These are phyloP conservation scores for Cyberlindnera mrakii DNA, from an alignment of 805 yeast genomes.

Conservation along the genomic window DNA sequence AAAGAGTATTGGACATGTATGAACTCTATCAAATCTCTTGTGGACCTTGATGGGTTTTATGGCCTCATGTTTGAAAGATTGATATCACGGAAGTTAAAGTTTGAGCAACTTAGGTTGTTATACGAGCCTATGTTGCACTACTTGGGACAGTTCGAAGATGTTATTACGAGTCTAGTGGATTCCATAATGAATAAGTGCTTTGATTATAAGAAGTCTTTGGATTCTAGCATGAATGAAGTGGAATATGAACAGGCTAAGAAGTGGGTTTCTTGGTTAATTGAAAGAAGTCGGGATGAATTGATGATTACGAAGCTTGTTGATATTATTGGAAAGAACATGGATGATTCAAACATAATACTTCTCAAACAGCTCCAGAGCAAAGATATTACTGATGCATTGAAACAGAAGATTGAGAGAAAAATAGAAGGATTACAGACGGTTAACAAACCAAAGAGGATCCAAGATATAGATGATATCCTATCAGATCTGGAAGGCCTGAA, in stretches of 20 bases:
- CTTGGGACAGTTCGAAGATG: slow-evolving; percentile 7
- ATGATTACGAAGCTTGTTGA: slow-evolving; percentile 7
- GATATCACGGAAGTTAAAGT: slow-evolving; percentile 24
- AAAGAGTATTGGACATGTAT: slow-evolving; percentile 37
- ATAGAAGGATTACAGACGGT: background rate
- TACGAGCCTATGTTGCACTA: slow-evolving; percentile 24
- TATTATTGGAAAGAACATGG: slow-evolving; percentile 12
- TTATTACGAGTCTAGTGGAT: slow-evolving; percentile 8
- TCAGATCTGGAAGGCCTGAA: slow-evolving; percentile 26
- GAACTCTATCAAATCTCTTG: slow-evolving; percentile 15
- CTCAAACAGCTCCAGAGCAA: slow-evolving; percentile 4
- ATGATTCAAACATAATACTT: slow-evolving; percentile 4
- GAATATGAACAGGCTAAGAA: slow-evolving; percentile 7
- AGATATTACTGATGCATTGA: background rate
- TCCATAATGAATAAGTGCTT: slow-evolving; percentile 6
- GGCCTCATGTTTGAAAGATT: slow-evolving; percentile 30
- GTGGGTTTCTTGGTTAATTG: slow-evolving; percentile 16
- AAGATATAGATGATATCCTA: slow-evolving; percentile 19
- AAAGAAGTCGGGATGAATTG: slow-evolving; percentile 2
- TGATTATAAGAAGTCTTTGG: slow-evolving; percentile 13
- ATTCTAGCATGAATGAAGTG: background rate
- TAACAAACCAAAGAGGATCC: background rate
- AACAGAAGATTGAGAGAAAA: background rate
- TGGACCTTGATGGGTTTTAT: slow-evolving; percentile 12
- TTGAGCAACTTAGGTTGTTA: slow-evolving; percentile 21